Base-by-base conservation (phyloP, 495 filamentous ascomycete species). In the Aspergillus hancockii region DNA sequence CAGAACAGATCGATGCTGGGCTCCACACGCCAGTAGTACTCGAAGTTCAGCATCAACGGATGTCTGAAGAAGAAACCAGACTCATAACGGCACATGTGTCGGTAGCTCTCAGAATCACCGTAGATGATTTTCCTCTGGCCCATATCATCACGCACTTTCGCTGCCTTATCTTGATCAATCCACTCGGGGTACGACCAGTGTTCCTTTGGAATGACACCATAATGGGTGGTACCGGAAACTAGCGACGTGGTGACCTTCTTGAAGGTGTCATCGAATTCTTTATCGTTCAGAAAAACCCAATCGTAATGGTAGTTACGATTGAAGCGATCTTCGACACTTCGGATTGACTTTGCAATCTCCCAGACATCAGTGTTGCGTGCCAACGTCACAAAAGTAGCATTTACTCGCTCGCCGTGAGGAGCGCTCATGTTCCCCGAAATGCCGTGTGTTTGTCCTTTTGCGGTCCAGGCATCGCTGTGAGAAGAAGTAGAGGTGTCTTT, bases 211-310 rank as follows among this genome's bases (percentile, higher is more conserved):
- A 96, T 94, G 64, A 86, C 75, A 63, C 92, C 95, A 72, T 97
- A 98, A 71, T 90, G 83, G 18, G 94, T 90, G 57, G 82, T 93
- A 25, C 94, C 94, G 16, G 92, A 97, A n/a, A 92, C 88, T 34
- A 98, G 81, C 5, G 90, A 84, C 12, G 85, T 86, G 16, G 94
- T 98, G 56, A 98, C 83, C 67, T 90, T 92, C 75, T 91, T 98
- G 79, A 98, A 98, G 12, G 85, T 83, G 1, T 90, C 88, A 64
- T 96, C 90, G 65, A 98, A 98, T 1, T 91, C 89, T 69, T 91
- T 83, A 70, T 98, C 94, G 72, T 98, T 98, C 62, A 98, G 74
- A 79, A 98, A 98, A 28, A 98, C 95, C 94, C 94, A 98, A 69
- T 98, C 94, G 73, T 98, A 98, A 78, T 97, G 88, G 74, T 88